These are phyloP conservation scores for Ophiostoma fasciatum DNA, from an alignment of 2,329 filamentous ascomycete species.

Conservation along the genomic window DNA sequence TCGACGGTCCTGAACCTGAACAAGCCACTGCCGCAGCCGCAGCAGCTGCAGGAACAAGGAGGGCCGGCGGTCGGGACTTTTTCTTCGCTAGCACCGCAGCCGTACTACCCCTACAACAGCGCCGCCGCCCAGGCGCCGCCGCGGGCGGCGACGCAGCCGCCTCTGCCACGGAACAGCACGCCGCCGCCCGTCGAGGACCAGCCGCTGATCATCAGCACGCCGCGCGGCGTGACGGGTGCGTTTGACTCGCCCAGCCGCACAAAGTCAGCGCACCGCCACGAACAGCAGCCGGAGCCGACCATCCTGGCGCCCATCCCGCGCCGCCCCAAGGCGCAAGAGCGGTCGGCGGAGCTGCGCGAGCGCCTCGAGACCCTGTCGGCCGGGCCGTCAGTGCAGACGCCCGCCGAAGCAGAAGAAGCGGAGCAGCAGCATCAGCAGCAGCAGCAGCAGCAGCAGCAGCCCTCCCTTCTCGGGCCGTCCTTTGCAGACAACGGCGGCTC, in stretches of 20 bases:
- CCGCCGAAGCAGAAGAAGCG: background rate
- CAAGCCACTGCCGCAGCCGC: slow-evolving; percentile 1
- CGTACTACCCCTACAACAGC: no score
- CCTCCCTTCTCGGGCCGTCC: no score
- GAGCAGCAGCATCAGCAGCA: background rate
- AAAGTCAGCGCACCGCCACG: slow-evolving; percentile 10
- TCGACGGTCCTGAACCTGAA: slow-evolving; percentile 2
- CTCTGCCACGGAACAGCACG: slow-evolving; percentile 1
- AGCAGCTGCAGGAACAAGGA: background rate
- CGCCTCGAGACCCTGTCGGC: slow-evolving; percentile 42
- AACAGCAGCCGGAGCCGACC: slow-evolving; percentile 16
- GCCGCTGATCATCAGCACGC: slow-evolving; percentile 47
- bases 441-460: background rate
- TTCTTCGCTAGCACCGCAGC: no score
- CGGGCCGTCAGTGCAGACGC: slow-evolving; percentile 11
- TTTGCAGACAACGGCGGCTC: no score
- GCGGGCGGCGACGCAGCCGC: slow-evolving; percentile 2
- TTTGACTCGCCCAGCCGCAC: slow-evolving; percentile 30
- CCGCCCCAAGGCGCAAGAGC: slow-evolving; percentile 27
- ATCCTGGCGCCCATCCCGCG: slow-evolving; percentile 39
- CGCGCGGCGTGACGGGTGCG: slow-evolving; percentile 37
- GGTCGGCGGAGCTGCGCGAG: slow-evolving; percentile 24
- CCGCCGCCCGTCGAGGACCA: slow-evolving; percentile 26
- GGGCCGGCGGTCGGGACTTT: no score
- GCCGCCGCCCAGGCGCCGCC: slow-evolving; percentile 12